These are phyloP conservation scores for Cochlearia excelsa DNA, from an alignment of 345 rosid genomes.

Conservation along the genomic window DNA sequence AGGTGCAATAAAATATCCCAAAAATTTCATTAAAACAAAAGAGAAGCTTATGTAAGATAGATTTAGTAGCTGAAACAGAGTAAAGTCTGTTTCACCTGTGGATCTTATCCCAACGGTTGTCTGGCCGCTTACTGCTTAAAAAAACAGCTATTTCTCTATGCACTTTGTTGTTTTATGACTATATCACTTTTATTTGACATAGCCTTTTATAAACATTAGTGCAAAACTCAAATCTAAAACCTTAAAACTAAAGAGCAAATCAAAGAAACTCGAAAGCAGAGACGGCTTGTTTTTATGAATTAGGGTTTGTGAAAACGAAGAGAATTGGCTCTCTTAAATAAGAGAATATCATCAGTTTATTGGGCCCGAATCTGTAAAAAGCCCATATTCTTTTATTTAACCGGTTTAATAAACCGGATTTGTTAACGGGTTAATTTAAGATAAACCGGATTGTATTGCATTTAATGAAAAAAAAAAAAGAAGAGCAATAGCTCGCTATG, in stretches of 20 bases:
- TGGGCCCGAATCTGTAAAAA: slow-evolving; percentile 4
- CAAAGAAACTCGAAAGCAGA: neutral
- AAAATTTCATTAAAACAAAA: no score
- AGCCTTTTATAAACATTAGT: neutral
- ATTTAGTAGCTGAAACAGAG: slow-evolving; percentile 28
- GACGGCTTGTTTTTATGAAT: neutral
- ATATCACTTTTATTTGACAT: neutral
- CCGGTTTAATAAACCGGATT: neutral
- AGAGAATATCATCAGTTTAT: neutral
- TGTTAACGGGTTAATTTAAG: neutral
- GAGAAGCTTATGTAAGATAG: neutral
- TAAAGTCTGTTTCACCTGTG: slow-evolving; percentile 21
- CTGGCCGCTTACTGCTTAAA: slow-evolving; percentile 34
- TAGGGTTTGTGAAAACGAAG: neutral
- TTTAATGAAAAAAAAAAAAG: neutral
- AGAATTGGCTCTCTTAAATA: neutral
- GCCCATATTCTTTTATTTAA: neutral
- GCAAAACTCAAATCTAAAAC: neutral
- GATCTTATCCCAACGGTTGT: slow-evolving; percentile 36
- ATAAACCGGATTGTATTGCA: neutral
- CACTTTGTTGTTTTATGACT: neutral
- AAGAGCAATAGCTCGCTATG: neutral
- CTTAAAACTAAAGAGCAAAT: neutral
- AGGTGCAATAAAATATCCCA: no score
- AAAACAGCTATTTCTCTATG: slow-evolving; percentile 10